phyloP scores from a whole-genome alignment of 371 early-diverging fungal species.

The Conidiobolus incongruus region DNA sequence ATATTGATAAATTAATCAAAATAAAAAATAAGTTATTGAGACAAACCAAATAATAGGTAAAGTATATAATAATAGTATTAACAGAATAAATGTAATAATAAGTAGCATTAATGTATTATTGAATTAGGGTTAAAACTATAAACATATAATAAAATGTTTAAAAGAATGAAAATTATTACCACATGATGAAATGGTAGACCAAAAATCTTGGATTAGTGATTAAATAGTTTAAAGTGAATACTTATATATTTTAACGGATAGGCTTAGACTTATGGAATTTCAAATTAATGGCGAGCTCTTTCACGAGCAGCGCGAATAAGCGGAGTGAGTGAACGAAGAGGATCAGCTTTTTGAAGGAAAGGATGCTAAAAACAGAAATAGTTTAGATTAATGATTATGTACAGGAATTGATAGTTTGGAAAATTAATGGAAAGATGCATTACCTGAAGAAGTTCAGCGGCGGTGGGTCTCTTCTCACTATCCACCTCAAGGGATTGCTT shows the following conservation, averaged over 20 bases:
- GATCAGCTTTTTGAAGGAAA: slow-evolving; percentile 69
- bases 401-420: no score
- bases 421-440: not conserved
- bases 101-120: not conserved
- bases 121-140: not conserved
- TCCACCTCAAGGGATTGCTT: slow-evolving; percentile 64
- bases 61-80: no score
- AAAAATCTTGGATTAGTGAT: no score
- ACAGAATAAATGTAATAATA: no score
- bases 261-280: not conserved
- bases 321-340: slow-evolving; percentile 63
- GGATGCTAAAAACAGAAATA: slow-evolving; percentile 34
- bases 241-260: not conserved
- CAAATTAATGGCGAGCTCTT: slow-evolving; percentile 3
- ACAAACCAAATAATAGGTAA: no score
- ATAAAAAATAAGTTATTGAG: no score
- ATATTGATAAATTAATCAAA: no score
- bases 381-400: not conserved
- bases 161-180: not conserved
- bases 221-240: no score
- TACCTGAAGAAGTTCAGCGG: slow-evolving; percentile 41
- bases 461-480: slow-evolving; percentile 59
- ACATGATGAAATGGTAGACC: not conserved
- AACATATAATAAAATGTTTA: not conserved
- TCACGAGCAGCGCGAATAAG: slow-evolving; percentile 72